These are phyloP conservation scores for Myxozyma mucilagina DNA, from an alignment of 805 yeast species.

Conservation along the genomic window DNA sequence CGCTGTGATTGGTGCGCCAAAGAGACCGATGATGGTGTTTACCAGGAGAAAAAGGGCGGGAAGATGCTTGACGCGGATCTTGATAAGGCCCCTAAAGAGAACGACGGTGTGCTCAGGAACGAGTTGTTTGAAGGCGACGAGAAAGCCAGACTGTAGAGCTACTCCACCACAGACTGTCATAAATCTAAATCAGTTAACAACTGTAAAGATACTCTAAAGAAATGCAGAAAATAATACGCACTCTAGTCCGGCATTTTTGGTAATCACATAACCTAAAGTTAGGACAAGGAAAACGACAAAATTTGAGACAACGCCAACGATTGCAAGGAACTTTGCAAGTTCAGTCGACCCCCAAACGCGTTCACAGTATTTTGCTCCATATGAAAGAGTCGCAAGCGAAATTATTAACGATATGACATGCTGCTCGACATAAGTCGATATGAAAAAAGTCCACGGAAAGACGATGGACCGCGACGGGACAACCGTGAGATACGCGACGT, in stretches of 20 bases:
- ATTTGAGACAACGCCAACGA: constrained; percentile 45
- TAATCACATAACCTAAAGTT: constrained; percentile 3
- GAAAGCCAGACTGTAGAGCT: constrained; percentile 57
- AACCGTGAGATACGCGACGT: constrained; percentile 53
- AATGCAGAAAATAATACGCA: background rate
- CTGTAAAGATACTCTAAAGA: background rate
- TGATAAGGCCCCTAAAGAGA: constrained; percentile 49
- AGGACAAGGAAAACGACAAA: constrained; percentile 39
- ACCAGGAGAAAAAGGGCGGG: constrained; percentile 44
- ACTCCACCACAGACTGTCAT: constrained; percentile 55
- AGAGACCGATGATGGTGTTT: constrained; percentile 35
- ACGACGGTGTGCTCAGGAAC: constrained; percentile 61
- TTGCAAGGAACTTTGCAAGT: constrained; percentile 49
- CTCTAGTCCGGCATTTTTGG: background rate
- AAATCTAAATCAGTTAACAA: constrained; percentile 34
- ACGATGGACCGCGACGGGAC: constrained; percentile 47
- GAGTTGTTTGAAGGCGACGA: constrained; percentile 66
- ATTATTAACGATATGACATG: constrained; percentile 37
- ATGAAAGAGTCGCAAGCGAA: constrained; percentile 46
- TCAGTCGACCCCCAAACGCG: constrained; percentile 63
- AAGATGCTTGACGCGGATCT: constrained; percentile 47
- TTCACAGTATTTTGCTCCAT: constrained; percentile 66
- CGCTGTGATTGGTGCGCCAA: constrained; percentile 37
- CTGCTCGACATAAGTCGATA: constrained; percentile 31
- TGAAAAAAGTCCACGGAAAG: constrained; percentile 33